Base-by-base conservation (phyloP, 495 filamentous ascomycete species). In the Aspergillus asperescens region DNA sequence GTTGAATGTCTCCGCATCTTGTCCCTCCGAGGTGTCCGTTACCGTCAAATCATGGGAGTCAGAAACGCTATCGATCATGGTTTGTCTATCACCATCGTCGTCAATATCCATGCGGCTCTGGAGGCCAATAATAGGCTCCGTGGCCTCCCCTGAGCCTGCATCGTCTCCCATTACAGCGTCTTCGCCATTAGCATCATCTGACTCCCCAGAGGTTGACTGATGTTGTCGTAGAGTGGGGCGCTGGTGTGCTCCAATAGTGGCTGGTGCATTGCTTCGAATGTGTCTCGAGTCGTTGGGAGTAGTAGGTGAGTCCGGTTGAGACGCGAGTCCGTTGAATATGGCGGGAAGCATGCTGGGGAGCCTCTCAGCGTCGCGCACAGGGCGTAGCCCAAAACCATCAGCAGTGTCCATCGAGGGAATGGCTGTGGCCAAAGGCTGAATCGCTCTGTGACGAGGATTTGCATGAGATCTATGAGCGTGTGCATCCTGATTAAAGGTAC, bases 291-390 rank as follows among this genome's bases (percentile, higher is more conserved):
- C 87, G 45, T 86, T 79, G 8, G 92, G 93, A 1, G 93, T 98
- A 9, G 90, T 95, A 1, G 93, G 93, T 8, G 92, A 96, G 48
- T 89, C 87, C 1, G 93, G 93, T 61, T 96, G 93, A 7, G 93
- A 96, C 20, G 83, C 79, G 45, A 90, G 72, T 18, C 84, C 84
- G 2, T 81, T 76, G 41, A 88, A 82, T 41, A 88, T 69, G 7
- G 84, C 80, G 1, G 89, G 84, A 25, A 89, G 69, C 82, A 94
- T 93, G 50, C 88, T 92, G 10, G 87, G 87, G 15, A 96, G 77
- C 43, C 92, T 83, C 59, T 96, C 92, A 31, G 79, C 77, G 63
- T 96, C 91, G 50, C 90, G 86, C 25, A 95, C 85, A 13, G 89
- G 88, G 16, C 89, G 81, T 42, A 89, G 63, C 53, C 81, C 79